Base-by-base conservation (phyloP, 2,329 filamentous ascomycete species). In the Fusarium veterinarium region DNA sequence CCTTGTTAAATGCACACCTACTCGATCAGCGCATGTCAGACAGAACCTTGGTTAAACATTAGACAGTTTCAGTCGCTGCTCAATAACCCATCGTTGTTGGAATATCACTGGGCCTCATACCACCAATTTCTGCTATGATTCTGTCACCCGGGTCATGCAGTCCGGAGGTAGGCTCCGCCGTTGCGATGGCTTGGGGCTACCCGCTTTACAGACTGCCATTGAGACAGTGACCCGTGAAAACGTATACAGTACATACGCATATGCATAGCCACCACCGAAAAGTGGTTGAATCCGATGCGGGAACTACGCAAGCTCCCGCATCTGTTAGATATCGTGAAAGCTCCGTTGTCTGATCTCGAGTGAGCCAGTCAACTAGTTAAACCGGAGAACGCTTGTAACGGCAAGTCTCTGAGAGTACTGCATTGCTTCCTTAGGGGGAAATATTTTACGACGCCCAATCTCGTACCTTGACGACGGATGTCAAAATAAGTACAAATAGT, bases 371-470 rank as follows among this genome's bases (percentile, higher is more conserved):
- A 20, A 31, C 35, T 20, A 28, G 9, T n/a, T 17, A 40, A 28
- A 16, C 35, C 33, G 25, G 49, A 40, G 19, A 53, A 20, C 19
- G 23, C 19, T n/a, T 37, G 23, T n/a, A 23, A 31, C 20, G 30
- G 16, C 28, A 35, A 51, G 69, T 62, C 42, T 58, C 38, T 33
- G 35, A 65, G 60, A 66, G 9, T 28, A 52, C 23, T 23, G 23
- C 9, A 20, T 52, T 20, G 31, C 33, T 28, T 38, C 33, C 14
- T 28, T 17, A 10, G 16, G 33, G 19, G 19, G 20, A 12, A 12
- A 28, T 20, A 28, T 11, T 33, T n/a, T 53, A 38, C 19, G 19
- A 14, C 7, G n/a, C 17, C 25, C 35, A 19, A 28, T 28, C 33
- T 53, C 19, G 23, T 28, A 53, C 14, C 17, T n/a, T 28, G 23